These are phyloP conservation scores for Achaetomium macrosporum DNA, from an alignment of 2,329 filamentous ascomycete species.

Conservation along the genomic window DNA sequence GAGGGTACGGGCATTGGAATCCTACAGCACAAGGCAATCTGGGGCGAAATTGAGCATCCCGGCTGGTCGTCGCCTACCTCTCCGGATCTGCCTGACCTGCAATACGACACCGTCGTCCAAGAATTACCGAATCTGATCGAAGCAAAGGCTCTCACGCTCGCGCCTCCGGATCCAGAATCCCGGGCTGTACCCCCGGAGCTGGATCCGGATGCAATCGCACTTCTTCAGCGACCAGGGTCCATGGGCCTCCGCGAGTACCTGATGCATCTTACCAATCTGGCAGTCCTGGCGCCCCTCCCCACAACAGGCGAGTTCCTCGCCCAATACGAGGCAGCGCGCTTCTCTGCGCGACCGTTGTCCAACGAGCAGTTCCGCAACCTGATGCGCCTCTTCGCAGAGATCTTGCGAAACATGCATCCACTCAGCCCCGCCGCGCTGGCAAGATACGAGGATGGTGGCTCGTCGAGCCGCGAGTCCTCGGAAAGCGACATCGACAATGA, in stretches of 20 bases:
- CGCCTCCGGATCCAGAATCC: constrained; percentile 48
- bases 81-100: constrained; percentile 69
- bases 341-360: constrained; percentile 63
- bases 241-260: constrained; percentile 80
- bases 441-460: constrained; percentile 24
- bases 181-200: constrained; percentile 41
- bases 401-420: constrained; percentile 69
- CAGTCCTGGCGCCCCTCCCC: constrained; percentile 47
- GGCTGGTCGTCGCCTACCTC: constrained; percentile 83
- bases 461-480: constrained; percentile 19
- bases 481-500: constrained; percentile 44
- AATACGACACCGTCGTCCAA: constrained; percentile 73
- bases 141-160: constrained; percentile 84
- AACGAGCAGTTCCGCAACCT: constrained; percentile 67
- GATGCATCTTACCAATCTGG: constrained; percentile 59
- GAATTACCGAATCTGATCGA: constrained; percentile 89
- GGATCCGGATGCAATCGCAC: constrained; percentile 60
- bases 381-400: constrained; percentile 78
- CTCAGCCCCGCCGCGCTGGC: constrained; percentile 50
- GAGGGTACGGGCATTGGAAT: constrained; percentile 40
- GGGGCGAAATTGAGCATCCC: constrained; percentile 78
- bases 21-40: constrained; percentile 49
- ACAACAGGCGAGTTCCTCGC: constrained; percentile 59
- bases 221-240: constrained; percentile 63
- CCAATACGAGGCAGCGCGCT: constrained; percentile 79